Evolutionary conservation across 208 protist genomes (phyloP).

Genomic region (Leishmania mexicana): DNA sequence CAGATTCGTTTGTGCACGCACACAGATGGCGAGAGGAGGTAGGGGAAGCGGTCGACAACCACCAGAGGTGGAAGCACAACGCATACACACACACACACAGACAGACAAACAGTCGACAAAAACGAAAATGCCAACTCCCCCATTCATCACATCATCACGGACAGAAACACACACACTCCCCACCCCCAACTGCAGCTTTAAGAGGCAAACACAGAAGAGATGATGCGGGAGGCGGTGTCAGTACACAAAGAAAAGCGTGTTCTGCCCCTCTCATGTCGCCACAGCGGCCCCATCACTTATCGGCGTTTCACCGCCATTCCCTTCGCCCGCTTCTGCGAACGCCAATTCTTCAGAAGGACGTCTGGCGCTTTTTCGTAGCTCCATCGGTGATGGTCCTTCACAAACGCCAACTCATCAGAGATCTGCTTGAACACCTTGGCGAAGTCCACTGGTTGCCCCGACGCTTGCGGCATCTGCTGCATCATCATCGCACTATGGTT

Average conservation of each 20-base stretch:
- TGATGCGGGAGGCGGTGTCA: not conserved
- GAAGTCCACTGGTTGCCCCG: conserved; percentile 75
- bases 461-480: conserved; percentile 58
- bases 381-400: conserved; percentile 75
- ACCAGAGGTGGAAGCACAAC: not conserved
- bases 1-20: not conserved
- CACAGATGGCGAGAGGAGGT: not conserved
- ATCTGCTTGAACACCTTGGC: conserved; percentile 83
- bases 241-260: not conserved
- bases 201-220: not conserved
- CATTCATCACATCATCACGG: not conserved
- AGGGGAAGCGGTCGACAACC: not conserved
- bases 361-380: conserved; percentile 64
- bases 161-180: not conserved
- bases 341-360: conserved; percentile 66
- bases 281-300: not conserved
- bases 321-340: conserved; percentile 34
- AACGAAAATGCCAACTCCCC: not conserved
- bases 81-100: not conserved
- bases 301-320: conserved; percentile 13
- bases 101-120: not conserved
- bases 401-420: conserved; percentile 72
- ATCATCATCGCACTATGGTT: conserved; percentile 48
- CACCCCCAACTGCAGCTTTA: not conserved
- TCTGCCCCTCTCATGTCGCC: not conserved